Conservation (phyloP, 148 eudicot species). For the Rheum nobile region DNA sequence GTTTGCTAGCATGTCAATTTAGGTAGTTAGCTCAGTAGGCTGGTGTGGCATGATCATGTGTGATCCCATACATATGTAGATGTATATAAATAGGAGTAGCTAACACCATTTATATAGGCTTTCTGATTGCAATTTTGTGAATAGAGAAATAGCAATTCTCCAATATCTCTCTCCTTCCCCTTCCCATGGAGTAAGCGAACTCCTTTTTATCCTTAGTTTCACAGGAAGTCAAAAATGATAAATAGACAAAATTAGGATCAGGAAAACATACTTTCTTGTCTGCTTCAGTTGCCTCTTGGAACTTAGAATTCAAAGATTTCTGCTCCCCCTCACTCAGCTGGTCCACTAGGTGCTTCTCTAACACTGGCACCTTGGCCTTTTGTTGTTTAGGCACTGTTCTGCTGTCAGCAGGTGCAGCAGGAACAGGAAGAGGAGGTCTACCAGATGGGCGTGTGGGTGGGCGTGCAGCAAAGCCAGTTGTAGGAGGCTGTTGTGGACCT, state of each 20-base stretch:
- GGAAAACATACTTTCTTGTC: slow-evolving; percentile 42
- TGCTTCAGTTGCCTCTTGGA: slow-evolving; percentile 85
- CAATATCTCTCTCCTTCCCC: no score
- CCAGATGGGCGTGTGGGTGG: slow-evolving; percentile 36
- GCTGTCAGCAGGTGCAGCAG: slow-evolving; percentile 45
- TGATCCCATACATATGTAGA: no score
- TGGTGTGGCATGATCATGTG: no score
- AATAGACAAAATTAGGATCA: not conserved
- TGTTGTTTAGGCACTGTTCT: slow-evolving; percentile 49
- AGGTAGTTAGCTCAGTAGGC: no score
- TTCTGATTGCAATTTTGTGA: no score
- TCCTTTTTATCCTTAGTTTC: no score
- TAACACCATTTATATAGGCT: no score
- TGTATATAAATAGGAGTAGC: no score
- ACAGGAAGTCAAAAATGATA: not conserved
- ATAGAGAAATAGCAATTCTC: no score
- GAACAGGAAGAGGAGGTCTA: slow-evolving; percentile 63
- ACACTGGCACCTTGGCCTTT: slow-evolving; percentile 70
- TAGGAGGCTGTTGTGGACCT: slow-evolving; percentile 59
- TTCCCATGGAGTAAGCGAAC: no score
- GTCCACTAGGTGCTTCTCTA: slow-evolving; percentile 83
- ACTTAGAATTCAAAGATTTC: slow-evolving; percentile 66
- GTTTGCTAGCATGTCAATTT: no score
- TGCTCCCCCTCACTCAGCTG: slow-evolving; percentile 95
- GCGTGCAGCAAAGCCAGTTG: slow-evolving; percentile 39